Evolutionary conservation across 257 asterid genomes (phyloP).

Genomic region (Orobanche coerulescens): DNA sequence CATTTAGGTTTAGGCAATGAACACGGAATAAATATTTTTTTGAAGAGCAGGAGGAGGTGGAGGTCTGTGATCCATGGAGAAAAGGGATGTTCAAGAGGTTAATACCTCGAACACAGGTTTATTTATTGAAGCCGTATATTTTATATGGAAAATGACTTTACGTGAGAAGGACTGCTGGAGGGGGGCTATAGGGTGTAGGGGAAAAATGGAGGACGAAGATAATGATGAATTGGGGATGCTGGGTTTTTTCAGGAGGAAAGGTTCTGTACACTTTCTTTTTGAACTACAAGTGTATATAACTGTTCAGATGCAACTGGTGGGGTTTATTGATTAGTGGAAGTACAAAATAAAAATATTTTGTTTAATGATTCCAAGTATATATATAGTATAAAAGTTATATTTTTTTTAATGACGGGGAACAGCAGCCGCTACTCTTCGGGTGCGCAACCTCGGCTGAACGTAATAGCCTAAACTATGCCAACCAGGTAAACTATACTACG

Average conservation of each 20-base stretch:
- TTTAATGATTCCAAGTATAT: no score
- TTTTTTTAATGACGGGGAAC: no score
- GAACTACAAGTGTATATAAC: not conserved
- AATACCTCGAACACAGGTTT: conserved; percentile 12
- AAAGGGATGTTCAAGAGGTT: conserved; percentile 25
- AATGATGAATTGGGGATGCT: conserved; percentile 19
- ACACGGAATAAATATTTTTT: not conserved
- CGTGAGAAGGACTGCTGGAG: conserved; percentile 18
- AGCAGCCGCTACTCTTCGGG: no score
- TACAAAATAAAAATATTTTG: not conserved
- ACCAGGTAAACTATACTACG: no score
- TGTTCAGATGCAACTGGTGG: conserved; percentile 2
- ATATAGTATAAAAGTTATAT: no score
- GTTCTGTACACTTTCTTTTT: not conserved
- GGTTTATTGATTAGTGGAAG: not conserved
- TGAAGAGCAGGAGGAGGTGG: not conserved
- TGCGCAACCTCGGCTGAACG: no score
- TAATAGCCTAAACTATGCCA: no score
- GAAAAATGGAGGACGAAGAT: conserved; percentile 20
- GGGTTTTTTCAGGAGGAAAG: not conserved
- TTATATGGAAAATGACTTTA: conserved; percentile 24
- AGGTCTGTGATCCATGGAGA: conserved; percentile 25
- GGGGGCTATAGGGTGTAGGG: conserved; percentile 17
- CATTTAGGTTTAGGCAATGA: conserved; percentile 17
- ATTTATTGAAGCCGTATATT: not conserved